Evolutionary conservation across 2,329 filamentous ascomycete species (phyloP), one percentile per base, ranked within the genome.

Genomic region (Colletotrichum australisinense): DNA sequence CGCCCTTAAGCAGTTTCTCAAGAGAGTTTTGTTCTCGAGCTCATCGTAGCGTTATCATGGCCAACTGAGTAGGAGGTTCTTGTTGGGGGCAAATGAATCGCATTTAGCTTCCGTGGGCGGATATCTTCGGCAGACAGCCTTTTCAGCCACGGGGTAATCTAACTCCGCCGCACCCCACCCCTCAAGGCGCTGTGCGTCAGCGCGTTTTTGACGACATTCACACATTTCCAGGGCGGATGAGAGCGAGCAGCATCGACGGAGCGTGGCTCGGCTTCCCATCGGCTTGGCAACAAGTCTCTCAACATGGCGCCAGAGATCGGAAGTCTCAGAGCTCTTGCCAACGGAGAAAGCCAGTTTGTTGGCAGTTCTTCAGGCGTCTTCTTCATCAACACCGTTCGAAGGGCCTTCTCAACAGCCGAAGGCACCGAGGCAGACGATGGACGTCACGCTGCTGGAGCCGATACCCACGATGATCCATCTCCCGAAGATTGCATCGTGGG

Each of bases 331-430:
- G 71, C 73, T 7, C 73, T 75, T 35, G 35, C 71, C 1, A 75
- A 71, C 14, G 75, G 55, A 52, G 84, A 86, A 72, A 87, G 86
- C 63, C 83, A 87, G 66, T 89, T 88, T 76, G 85, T 88, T 35
- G 87, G 87, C 30, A 87, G 85, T 75, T 86, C 86, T 14, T 87
- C 84, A 53, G 87, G 87, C 4, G 85, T 88, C 57, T 89, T 85
- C 78, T 89, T 89, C 78, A 83, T 87, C 76, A 88, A 89, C 71
- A 88, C 87, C 1, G 87, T 89, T 68, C 85, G 85, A 55, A 83
- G 84, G 38, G 86, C 86, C n/a, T 89, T 89, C 76, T 83, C 84
- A 6, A 77, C 79, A 24, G 79, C 81, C 7, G 26, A 56, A 19
- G 55, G 35, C 7, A 2, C 19, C 71, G 73, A 4, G 69, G 52